Conservation (phyloP, 352 stramenopile genomes). For the Achlya hypogyna region DNA sequence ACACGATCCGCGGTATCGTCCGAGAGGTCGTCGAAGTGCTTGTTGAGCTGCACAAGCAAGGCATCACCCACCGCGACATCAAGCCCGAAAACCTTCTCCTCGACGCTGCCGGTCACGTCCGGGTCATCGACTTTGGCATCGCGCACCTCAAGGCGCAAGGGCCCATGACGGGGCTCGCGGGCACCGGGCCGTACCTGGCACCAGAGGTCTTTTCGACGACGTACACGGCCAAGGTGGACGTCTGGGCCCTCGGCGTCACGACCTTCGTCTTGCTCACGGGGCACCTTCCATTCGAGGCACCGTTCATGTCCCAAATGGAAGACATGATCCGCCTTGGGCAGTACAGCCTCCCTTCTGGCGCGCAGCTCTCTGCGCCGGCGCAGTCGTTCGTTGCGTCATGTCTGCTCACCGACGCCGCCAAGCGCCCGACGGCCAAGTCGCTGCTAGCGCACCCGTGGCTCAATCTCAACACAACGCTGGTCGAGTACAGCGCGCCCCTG, state of each 20-base stretch:
- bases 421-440: conserved; percentile 50
- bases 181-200: conserved; percentile 77
- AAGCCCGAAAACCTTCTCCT: conserved; percentile 82
- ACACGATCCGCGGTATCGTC: conserved; percentile 52
- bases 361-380: conserved; percentile 47
- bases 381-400: conserved; percentile 75
- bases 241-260: conserved; percentile 72
- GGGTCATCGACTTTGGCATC: conserved; percentile 74
- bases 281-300: conserved; percentile 59
- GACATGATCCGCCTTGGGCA: conserved; percentile 65
- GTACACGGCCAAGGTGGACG: conserved; percentile 59
- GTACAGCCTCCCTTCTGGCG: conserved; percentile 46
- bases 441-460: conserved; percentile 68
- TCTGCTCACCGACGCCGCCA: conserved; percentile 43
- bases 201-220: conserved; percentile 64
- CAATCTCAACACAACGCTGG: conserved; percentile 27
- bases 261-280: conserved; percentile 69
- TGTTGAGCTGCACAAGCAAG: conserved; percentile 51
- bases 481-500: conserved; percentile 12
- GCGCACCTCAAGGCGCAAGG: conserved; percentile 34
- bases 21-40: conserved; percentile 60
- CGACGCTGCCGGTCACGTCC: conserved; percentile 29
- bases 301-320: conserved; percentile 76
- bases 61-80: conserved; percentile 74
- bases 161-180: conserved; percentile 71